Conservation (phyloP, 2,329 filamentous ascomycete species). For the Stagonosporopsis chrysanthemi region DNA sequence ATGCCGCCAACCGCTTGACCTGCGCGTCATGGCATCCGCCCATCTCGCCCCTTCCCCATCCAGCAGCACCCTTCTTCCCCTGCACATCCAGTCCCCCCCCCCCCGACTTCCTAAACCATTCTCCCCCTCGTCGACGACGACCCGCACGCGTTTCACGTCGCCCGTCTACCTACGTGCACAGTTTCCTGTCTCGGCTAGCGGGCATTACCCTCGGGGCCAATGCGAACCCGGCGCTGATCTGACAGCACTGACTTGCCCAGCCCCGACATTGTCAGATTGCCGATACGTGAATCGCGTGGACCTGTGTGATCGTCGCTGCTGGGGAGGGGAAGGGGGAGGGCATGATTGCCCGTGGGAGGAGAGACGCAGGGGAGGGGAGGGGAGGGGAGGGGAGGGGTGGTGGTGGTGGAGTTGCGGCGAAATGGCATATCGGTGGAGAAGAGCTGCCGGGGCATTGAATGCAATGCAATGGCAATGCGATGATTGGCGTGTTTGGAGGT, state of each 20-base stretch:
- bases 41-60: not conserved
- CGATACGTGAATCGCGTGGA: slow-evolving; percentile 15
- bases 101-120: not conserved
- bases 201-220: not conserved
- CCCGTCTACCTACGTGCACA: not conserved
- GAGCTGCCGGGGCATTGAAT: no score
- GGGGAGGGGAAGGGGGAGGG: no score
- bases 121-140: not conserved
- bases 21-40: no score
- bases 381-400: no score
- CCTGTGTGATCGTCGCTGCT: not conserved
- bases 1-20: no score
- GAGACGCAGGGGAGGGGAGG: no score
- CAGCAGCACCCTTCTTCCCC: slow-evolving; percentile 1
- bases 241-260: slow-evolving; percentile 10
- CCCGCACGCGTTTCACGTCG: slow-evolving; percentile 8
- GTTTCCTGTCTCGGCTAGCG: not conserved
- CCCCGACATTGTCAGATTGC: slow-evolving; percentile 13
- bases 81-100: not conserved
- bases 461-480: not conserved
- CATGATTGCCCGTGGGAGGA: no score
- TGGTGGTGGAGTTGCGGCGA: no score
- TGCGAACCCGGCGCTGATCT: slow-evolving; percentile 12
- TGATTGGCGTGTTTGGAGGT: not conserved
- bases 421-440: no score